Evolutionary conservation across 192 early-diverging fungal species (phyloP).

Genomic region (Coemansia sp.): DNA sequence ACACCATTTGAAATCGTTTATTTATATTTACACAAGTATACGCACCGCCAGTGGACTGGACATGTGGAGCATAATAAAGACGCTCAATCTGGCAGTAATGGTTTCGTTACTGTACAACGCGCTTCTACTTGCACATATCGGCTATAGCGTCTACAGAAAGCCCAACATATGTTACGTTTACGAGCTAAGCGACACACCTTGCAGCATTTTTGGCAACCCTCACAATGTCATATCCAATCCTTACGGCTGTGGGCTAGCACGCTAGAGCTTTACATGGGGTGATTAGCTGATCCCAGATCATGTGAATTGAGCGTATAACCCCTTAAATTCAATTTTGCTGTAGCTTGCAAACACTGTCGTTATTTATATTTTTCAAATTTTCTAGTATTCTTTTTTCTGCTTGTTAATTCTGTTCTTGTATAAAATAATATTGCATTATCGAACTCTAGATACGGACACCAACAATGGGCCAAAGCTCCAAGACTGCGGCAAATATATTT

Average conservation of each 20-base stretch:
- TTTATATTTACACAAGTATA: no score
- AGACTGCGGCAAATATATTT: background rate
- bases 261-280: background rate
- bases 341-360: no score
- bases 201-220: slow-evolving; percentile 1
- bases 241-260: slow-evolving; percentile 25
- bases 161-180: slow-evolving; percentile 19
- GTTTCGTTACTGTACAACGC: slow-evolving; percentile 35
- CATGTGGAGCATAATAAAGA: slow-evolving; percentile 29
- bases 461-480: background rate
- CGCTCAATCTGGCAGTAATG: slow-evolving; percentile 32
- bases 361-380: background rate
- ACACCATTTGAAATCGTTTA: no score
- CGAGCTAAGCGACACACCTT: slow-evolving; percentile 26
- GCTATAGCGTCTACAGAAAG: slow-evolving; percentile 9
- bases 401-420: background rate
- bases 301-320: background rate
- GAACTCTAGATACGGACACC: background rate
- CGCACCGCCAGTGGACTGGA: background rate
- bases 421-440: slow-evolving; percentile 10
- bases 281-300: background rate
- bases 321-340: no score
- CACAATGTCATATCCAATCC: background rate
- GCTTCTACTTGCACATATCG: slow-evolving; percentile 25
- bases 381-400: no score